A percentile compares a stretch with the other conserved stretches of the same genome.
These are phyloP conservation scores for Eucalyptus melliodora DNA, from an alignment of 345 rosid species.

Conservation along the genomic window DNA sequence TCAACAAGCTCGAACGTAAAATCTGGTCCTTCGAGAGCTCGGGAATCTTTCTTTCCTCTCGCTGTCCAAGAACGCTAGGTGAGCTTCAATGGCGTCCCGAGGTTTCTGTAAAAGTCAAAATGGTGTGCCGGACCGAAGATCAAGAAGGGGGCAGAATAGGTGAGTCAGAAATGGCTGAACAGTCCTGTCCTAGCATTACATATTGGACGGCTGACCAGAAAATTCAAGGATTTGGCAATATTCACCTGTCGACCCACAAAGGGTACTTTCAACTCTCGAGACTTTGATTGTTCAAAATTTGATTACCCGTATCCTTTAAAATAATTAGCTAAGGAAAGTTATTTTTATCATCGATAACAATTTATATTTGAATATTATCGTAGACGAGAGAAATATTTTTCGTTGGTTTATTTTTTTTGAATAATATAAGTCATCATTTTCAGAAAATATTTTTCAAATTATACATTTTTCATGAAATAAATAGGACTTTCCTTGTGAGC, in stretches of 20 bases:
- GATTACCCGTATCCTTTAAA: too few relatives aligned
- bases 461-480: accelerated
- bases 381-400: too few relatives aligned
- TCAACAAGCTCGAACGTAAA: background rate
- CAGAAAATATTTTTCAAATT: too few relatives aligned
- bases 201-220: background rate
- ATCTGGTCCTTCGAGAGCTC: background rate
- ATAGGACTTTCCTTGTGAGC: background rate
- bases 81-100: background rate
- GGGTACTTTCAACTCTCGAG: background rate
- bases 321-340: too few relatives aligned
- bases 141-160: background rate
- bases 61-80: background rate
- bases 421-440: accelerated
- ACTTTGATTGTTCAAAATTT: too few relatives aligned
- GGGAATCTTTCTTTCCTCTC: background rate
- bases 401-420: accelerated
- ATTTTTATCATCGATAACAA: too few relatives aligned
- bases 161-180: background rate
- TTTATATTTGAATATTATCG: too few relatives aligned
- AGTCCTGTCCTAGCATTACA: background rate
- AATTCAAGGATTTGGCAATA: background rate
- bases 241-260: background rate
- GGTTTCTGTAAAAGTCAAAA: background rate
- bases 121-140: background rate